Evolutionary conservation across 805 yeast species (phyloP).

Genomic region (Wickerhamomyces subpelliculosus): DNA sequence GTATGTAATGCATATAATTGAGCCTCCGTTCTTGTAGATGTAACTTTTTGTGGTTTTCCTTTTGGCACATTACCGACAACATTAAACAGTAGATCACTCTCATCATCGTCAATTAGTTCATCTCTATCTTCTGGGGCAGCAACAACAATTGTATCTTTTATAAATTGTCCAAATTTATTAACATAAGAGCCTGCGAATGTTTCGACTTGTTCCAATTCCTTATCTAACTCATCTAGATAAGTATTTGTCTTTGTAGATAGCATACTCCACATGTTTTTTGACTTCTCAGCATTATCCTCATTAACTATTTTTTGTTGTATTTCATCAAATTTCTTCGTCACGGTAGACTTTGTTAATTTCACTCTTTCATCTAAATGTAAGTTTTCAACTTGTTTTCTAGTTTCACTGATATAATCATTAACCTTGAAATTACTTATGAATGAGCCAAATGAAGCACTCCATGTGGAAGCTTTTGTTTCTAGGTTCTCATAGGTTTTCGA

Average conservation of each 20-base stretch:
- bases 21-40: slow-evolving; percentile 54
- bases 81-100: slow-evolving; percentile 36
- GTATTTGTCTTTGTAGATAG: slow-evolving; percentile 41
- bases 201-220: slow-evolving; percentile 69
- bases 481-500: slow-evolving; percentile 41
- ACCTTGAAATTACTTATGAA: slow-evolving; percentile 29
- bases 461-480: slow-evolving; percentile 32
- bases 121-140: slow-evolving; percentile 17
- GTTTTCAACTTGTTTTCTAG: slow-evolving; percentile 16
- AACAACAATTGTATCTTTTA: slow-evolving; percentile 33
- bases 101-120: slow-evolving; percentile 24
- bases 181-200: slow-evolving; percentile 57
- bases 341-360: slow-evolving; percentile 3
- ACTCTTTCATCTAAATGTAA: slow-evolving; percentile 16
- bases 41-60: slow-evolving; percentile 21
- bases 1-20: slow-evolving; percentile 51
- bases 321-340: slow-evolving; percentile 12
- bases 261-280: slow-evolving; percentile 23
- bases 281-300: slow-evolving; percentile 18
- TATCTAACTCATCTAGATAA: slow-evolving; percentile 65
- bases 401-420: slow-evolving; percentile 25
- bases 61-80: slow-evolving; percentile 28
- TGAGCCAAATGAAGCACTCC: slow-evolving; percentile 30
- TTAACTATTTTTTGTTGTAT: slow-evolving; percentile 1
- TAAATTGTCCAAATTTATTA: slow-evolving; percentile 48